phyloP scores from a whole-genome alignment of 306 rosid species.

The Pyrus betulifolia region DNA sequence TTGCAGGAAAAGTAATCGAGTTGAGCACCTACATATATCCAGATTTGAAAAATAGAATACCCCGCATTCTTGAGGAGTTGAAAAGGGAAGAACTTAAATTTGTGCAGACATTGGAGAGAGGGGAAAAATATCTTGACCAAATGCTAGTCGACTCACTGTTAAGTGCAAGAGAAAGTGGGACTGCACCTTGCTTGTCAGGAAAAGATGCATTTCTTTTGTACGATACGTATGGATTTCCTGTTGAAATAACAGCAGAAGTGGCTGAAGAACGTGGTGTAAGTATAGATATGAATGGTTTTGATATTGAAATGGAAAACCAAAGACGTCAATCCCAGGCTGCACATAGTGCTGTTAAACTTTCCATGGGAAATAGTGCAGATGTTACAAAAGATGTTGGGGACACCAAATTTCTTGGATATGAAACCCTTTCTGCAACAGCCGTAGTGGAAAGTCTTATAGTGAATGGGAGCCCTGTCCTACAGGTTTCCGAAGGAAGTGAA shows the following conservation, averaged over 20 bases:
- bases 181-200: slow-evolving; percentile 67
- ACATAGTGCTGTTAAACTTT: slow-evolving; percentile 68
- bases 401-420: slow-evolving; percentile 89
- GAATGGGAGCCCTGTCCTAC: slow-evolving; percentile 64
- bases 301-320: slow-evolving; percentile 89
- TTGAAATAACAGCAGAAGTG: slow-evolving; percentile 88
- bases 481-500: slow-evolving; percentile 67
- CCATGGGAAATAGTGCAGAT: slow-evolving; percentile 55
- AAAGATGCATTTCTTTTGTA: slow-evolving; percentile 91
- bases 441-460: slow-evolving; percentile 66
- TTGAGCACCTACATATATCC: slow-evolving; percentile 58
- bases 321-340: slow-evolving; percentile 99
- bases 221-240: slow-evolving; percentile 85
- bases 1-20: slow-evolving; percentile 77
- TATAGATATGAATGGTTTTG: slow-evolving; percentile 69
- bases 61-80: slow-evolving; percentile 71
- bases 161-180: slow-evolving; percentile 49
- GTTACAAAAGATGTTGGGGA: slow-evolving; percentile 53
- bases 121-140: slow-evolving; percentile 81
- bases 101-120: slow-evolving; percentile 90
- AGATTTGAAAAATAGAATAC: slow-evolving; percentile 55
- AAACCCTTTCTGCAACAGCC: slow-evolving; percentile 67
- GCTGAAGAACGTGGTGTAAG: slow-evolving; percentile 84
- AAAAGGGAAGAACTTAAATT: slow-evolving; percentile 94
- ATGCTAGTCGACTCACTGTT: slow-evolving; percentile 61